Conservation (phyloP, 2,329 filamentous ascomycete genomes). For the Monosporascus sp. region DNA sequence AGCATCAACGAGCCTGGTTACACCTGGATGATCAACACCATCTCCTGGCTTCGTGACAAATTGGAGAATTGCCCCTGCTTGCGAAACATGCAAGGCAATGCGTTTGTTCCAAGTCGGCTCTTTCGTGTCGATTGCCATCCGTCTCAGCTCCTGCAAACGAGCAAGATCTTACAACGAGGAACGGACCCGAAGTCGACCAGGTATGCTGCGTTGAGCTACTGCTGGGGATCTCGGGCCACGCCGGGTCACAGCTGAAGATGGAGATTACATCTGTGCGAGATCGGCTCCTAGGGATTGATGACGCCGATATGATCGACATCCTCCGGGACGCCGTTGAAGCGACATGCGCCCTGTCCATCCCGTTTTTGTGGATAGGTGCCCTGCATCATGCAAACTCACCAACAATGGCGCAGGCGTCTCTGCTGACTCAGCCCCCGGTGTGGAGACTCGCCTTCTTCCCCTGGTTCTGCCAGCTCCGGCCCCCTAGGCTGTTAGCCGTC, state of each 20-base stretch:
- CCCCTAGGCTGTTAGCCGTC: too few species aligned
- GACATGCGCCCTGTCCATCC: background rate
- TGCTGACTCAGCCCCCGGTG: too few species aligned
- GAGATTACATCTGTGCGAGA: background rate
- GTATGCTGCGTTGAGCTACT: constrained; percentile 5
- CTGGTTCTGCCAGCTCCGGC: too few species aligned
- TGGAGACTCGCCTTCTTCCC: too few species aligned
- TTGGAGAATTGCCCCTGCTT: background rate
- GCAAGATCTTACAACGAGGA: background rate
- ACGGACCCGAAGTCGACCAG: too few species aligned
- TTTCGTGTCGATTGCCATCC: background rate
- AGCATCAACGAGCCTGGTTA: background rate
- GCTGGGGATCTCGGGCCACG: constrained; percentile 4
- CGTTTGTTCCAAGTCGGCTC: constrained; percentile 3
- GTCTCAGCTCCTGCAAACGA: background rate
- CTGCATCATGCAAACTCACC: background rate
- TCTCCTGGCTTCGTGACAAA: background rate
- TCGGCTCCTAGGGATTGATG: background rate
- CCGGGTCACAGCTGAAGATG: constrained; percentile 1
- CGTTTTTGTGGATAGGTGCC: background rate
- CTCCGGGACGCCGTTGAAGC: background rate
- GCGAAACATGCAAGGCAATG: background rate
- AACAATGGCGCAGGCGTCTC: too few species aligned
- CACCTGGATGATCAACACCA: background rate
- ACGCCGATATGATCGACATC: background rate